phyloP scores from a whole-genome alignment of 805 yeast species.

The Candida xyloterini region DNA sequence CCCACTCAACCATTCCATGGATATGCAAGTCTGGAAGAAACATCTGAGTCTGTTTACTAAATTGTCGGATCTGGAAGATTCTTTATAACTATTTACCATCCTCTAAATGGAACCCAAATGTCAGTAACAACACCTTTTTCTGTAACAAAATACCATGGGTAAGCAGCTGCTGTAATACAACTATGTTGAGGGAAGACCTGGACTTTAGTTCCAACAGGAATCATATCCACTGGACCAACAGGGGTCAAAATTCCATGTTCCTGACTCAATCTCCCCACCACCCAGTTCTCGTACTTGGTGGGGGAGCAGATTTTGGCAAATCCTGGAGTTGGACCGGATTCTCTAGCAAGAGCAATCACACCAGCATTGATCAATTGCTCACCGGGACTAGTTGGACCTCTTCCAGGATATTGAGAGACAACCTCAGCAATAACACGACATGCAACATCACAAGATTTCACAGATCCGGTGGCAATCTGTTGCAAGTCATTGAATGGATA shows the following conservation, averaged over 20 bases:
- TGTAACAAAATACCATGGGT: constrained; percentile 56
- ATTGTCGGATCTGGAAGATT: constrained; percentile 17
- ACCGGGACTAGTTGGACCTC: constrained; percentile 51
- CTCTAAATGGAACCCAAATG: constrained; percentile 63
- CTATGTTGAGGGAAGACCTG: constrained; percentile 65
- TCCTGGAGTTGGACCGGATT: constrained; percentile 58
- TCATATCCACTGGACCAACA: constrained; percentile 32
- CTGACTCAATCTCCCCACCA: constrained; percentile 65
- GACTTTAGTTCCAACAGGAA: constrained; percentile 55
- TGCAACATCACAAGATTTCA: constrained; percentile 45
- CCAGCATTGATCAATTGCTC: constrained; percentile 72
- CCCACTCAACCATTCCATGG: constrained; percentile 40
- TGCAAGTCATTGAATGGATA: constrained; percentile 72
- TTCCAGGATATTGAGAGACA: constrained; percentile 52
- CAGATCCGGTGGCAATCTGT: constrained; percentile 68
- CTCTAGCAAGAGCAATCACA: constrained; percentile 66
- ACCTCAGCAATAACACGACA: constrained; percentile 56
- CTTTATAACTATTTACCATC: constrained; percentile 36
- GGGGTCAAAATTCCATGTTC: constrained; percentile 78
- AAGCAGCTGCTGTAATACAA: constrained; percentile 67
- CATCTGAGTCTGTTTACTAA: constrained; percentile 13
- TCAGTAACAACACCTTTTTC: constrained; percentile 49
- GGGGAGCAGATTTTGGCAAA: constrained; percentile 44
- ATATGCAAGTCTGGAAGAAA: constrained; percentile 31
- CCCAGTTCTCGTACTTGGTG: constrained; percentile 51